A percentile compares a stretch with the other conserved stretches of the same genome.
phyloP scores from a whole-genome alignment of 352 stramenopile genomes.

The Pythium folliculosum region DNA sequence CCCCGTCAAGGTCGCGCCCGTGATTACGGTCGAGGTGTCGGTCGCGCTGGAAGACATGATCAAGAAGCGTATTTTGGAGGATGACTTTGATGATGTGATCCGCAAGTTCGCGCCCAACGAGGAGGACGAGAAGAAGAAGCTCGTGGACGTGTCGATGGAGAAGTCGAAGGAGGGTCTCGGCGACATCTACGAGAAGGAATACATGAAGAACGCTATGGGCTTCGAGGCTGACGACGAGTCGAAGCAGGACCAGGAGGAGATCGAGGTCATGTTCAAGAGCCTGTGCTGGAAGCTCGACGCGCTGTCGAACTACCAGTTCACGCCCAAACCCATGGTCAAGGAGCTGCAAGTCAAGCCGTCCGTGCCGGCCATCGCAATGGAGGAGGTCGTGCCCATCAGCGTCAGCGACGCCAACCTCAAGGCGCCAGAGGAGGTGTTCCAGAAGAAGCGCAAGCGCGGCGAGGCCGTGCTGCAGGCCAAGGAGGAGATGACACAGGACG shows the following conservation, averaged over 20 bases:
- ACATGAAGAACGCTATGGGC: slow-evolving; percentile 93
- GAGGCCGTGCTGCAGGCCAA: slow-evolving; percentile 78
- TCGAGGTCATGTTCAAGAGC: slow-evolving; percentile 94
- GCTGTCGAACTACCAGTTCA: slow-evolving; percentile 96
- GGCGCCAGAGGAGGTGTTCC: slow-evolving; percentile 81
- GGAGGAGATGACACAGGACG: slow-evolving; percentile 88
- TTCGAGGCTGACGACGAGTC: slow-evolving; percentile 92
- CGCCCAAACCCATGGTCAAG: slow-evolving; percentile 91
- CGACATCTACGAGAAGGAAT: slow-evolving; percentile 96
- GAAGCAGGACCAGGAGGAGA: slow-evolving; percentile 93
- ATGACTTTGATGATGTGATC: slow-evolving; percentile 95
- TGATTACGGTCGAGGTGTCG: slow-evolving; percentile 93
- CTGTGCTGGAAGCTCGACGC: slow-evolving; percentile 95
- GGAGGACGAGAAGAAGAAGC: slow-evolving; percentile 77
- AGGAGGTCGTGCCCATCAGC: slow-evolving; percentile 82
- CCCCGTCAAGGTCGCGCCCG: slow-evolving; percentile 88
- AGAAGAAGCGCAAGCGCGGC: slow-evolving; percentile 87
- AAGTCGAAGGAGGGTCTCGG: slow-evolving; percentile 91
- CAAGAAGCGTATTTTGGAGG: slow-evolving; percentile 93
- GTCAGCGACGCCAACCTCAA: slow-evolving; percentile 86
- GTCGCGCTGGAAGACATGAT: slow-evolving; percentile 93
- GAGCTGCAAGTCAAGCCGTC: slow-evolving; percentile 87
- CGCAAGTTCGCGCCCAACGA: slow-evolving; percentile 86
- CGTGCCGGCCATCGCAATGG: slow-evolving; percentile 82
- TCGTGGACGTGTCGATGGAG: slow-evolving; percentile 93